Conservation (phyloP, 805 yeast species). For the Saturnispora diversa region DNA sequence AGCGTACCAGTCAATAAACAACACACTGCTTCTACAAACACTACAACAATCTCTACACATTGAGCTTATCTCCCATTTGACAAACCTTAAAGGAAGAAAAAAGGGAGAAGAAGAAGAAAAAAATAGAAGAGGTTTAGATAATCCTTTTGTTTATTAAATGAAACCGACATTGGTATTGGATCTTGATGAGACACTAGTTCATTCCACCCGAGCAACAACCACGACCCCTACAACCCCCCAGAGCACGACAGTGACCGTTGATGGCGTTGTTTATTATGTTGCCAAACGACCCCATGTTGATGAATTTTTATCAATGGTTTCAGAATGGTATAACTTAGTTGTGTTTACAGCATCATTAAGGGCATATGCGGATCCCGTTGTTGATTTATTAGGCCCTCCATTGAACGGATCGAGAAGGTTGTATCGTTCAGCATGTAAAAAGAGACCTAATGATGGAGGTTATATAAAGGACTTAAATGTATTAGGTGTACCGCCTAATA, state of each 20-base stretch:
- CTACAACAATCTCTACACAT: no score
- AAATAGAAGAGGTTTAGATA: no score
- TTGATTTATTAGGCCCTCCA: slow-evolving; percentile 37
- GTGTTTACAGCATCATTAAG: slow-evolving; percentile 91
- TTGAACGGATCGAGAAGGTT: slow-evolving; percentile 64
- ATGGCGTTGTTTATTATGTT: slow-evolving; percentile 57
- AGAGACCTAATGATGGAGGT: slow-evolving; percentile 49
- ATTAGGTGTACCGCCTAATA: slow-evolving; percentile 17
- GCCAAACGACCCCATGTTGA: slow-evolving; percentile 91
- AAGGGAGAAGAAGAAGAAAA: no score
- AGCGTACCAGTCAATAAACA: no score
- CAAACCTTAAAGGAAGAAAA: no score
- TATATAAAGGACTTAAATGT: slow-evolving; percentile 63
- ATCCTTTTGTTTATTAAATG: slow-evolving; percentile 39
- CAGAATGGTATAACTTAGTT: slow-evolving; percentile 81
- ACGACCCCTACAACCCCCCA: not conserved
- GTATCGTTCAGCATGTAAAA: slow-evolving; percentile 16
- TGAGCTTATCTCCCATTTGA: no score
- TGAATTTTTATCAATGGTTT: slow-evolving; percentile 66
- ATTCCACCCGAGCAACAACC: slow-evolving; percentile 38
- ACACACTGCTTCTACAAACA: no score
- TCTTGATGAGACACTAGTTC: slow-evolving; percentile 90
- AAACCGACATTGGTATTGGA: slow-evolving; percentile 63
- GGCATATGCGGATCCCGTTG: slow-evolving; percentile 95
- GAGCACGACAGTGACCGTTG: slow-evolving; percentile 1